Evolutionary conservation across 177 flowering plant genomes (phyloP).

Genomic region (Tripterygium wilfordii): DNA sequence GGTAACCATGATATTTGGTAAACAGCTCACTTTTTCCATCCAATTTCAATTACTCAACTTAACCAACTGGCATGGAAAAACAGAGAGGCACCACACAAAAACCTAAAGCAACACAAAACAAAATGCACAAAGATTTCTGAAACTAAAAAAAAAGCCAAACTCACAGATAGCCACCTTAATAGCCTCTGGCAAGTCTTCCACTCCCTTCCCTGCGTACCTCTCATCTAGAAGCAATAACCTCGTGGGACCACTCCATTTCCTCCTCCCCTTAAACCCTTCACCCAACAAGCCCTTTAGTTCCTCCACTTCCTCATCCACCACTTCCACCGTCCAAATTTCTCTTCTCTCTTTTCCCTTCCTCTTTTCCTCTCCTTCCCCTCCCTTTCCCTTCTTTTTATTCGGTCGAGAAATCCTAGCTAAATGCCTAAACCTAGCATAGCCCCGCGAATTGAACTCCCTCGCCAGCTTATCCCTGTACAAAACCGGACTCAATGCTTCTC

Average conservation of each 20-base stretch:
- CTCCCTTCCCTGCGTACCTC: slow-evolving; percentile 28
- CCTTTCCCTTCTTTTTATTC: slow-evolving; percentile 12
- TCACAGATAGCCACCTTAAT: slow-evolving; percentile 57
- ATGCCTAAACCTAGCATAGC: slow-evolving; percentile 68
- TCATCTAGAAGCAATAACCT: slow-evolving; percentile 93
- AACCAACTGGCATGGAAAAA: too few species aligned
- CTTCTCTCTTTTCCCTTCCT: slow-evolving; percentile 35
- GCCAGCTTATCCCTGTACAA: slow-evolving; percentile 72
- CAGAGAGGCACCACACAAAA: too few species aligned
- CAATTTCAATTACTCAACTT: too few species aligned
- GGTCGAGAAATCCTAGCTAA: slow-evolving; percentile 85
- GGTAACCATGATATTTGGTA: too few species aligned
- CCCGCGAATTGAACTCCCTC: slow-evolving; percentile 55
- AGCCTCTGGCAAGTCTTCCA: slow-evolving; percentile 74
- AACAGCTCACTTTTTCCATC: too few species aligned
- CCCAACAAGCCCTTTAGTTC: slow-evolving; percentile 69
- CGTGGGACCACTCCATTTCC: slow-evolving; percentile 78
- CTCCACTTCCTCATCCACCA: slow-evolving; percentile 45
- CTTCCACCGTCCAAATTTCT: slow-evolving; percentile 51
- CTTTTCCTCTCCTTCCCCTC: slow-evolving; percentile 11
- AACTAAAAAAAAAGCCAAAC: slow-evolving; percentile 11
- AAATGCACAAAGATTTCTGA: too few species aligned
- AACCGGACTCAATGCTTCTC: slow-evolving; percentile 50
- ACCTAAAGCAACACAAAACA: too few species aligned
- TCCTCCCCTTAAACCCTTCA: slow-evolving; percentile 45